Percentiles rank a stretch among this genome's conserved stretches.
phyloP scores from a whole-genome alignment of 1,284 basidiomycete species.

The Apiotrichum brassicae region DNA sequence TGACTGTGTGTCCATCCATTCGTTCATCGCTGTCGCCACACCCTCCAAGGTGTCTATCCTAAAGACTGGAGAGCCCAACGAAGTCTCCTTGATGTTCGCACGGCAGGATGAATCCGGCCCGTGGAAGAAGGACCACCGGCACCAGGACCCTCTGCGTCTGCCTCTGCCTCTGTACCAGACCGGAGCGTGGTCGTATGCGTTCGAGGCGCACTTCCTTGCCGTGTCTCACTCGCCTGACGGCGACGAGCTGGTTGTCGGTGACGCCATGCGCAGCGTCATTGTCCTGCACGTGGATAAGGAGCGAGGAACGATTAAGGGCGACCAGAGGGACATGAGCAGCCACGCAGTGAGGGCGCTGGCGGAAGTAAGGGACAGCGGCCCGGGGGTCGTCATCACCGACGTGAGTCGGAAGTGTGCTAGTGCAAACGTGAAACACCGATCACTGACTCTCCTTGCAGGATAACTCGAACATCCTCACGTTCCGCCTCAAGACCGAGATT shows the following conservation, averaged over 20 bases:
- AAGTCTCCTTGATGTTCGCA: too few relatives aligned
- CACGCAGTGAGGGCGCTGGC: conserved; percentile 52
- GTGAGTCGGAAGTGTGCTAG: too few relatives aligned
- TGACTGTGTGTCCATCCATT: conserved; percentile 29
- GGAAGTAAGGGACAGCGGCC: conserved; percentile 34
- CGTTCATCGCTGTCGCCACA: conserved; percentile 56
- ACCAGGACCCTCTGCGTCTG: background rate
- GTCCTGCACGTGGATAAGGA: conserved; percentile 55
- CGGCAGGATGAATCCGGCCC: too few relatives aligned
- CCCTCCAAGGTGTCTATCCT: conserved; percentile 55
- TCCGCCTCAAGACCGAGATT: conserved; percentile 42
- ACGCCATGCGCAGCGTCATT: conserved; percentile 75
- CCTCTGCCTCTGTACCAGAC: conserved; percentile 47
- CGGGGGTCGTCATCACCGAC: conserved; percentile 66
- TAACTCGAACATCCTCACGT: conserved; percentile 67
- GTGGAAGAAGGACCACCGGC: background rate
- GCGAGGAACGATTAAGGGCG: conserved; percentile 52
- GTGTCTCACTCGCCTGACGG: conserved; percentile 28
- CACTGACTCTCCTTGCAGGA: conserved; percentile 19
- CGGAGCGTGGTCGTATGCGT: conserved; percentile 69
- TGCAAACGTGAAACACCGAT: too few relatives aligned
- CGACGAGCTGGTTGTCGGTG: conserved; percentile 60
- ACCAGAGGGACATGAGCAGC: conserved; percentile 71
- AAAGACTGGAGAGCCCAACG: too few relatives aligned
- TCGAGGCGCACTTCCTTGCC: conserved; percentile 58